phyloP scores from a whole-genome alignment of 179 eudicot species.

The Corrigiola litoralis region DNA sequence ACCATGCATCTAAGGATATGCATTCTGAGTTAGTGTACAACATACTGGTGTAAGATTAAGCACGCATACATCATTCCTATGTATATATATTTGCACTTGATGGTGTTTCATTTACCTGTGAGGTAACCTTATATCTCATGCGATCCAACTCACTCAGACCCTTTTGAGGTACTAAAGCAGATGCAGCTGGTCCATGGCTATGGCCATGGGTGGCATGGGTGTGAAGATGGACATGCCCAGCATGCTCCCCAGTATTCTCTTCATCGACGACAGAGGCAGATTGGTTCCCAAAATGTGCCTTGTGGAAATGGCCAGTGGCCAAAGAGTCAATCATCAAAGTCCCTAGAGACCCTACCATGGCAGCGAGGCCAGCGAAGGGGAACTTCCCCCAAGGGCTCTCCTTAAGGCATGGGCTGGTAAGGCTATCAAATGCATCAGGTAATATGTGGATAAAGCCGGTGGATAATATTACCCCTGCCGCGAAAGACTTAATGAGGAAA shows the following conservation, averaged over 20 bases:
- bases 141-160: constrained; percentile 31
- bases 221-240: constrained; percentile 40
- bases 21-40: too few relatives aligned
- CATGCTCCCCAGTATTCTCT: constrained; percentile 20
- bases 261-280: constrained; percentile 21
- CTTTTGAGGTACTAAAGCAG: background rate
- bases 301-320: constrained; percentile 45
- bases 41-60: too few relatives aligned
- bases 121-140: constrained; percentile 34
- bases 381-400: constrained; percentile 37
- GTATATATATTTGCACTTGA: background rate
- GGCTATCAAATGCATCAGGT: constrained; percentile 50
- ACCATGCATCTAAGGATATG: too few relatives aligned
- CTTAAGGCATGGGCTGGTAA: constrained; percentile 50
- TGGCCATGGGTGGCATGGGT: constrained; percentile 59
- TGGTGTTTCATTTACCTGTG: constrained; percentile 32
- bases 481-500: constrained; percentile 68
- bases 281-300: constrained; percentile 27
- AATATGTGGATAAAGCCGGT: constrained; percentile 66
- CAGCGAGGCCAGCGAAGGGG: constrained; percentile 52
- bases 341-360: constrained; percentile 57
- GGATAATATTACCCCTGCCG: constrained; percentile 64
- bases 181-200: constrained; percentile 35
- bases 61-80: too few relatives aligned
- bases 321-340: constrained; percentile 57